These are phyloP conservation scores for Microthlaspi erraticum DNA, from an alignment of 345 rosid species.

Conservation along the genomic window DNA sequence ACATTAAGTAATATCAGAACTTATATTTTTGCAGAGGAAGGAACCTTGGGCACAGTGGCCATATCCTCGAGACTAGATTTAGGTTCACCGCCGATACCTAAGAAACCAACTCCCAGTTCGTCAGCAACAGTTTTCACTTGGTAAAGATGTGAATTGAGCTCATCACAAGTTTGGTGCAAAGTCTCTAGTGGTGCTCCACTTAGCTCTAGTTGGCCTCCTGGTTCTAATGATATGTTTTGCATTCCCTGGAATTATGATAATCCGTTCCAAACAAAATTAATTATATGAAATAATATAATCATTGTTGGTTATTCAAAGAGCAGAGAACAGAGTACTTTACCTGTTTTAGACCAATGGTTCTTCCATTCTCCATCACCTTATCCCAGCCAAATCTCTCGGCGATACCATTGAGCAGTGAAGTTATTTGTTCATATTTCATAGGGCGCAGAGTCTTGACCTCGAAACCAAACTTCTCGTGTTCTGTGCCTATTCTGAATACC, in stretches of 20 bases:
- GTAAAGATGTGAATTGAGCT: constrained; percentile 88
- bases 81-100: constrained; percentile 91
- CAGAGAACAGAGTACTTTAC: constrained; percentile 41
- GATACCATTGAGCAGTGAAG: constrained; percentile 77
- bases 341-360: constrained; percentile 81
- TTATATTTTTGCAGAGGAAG: background rate
- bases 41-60: constrained; percentile 86
- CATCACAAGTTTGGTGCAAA: constrained; percentile 93
- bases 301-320: background rate
- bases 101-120: constrained; percentile 88
- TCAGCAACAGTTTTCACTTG: constrained; percentile 92
- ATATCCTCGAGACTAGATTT: constrained; percentile 68
- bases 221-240: constrained; percentile 87
- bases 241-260: constrained; percentile 57
- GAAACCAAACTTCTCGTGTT: constrained; percentile 93
- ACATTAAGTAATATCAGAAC: constrained; percentile 15
- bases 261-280: background rate
- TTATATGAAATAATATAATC: background rate
- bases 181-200: constrained; percentile 97
- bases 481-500: constrained; percentile 84
- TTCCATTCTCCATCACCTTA: constrained; percentile 74
- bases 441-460: constrained; percentile 68
- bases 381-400: constrained; percentile 97
- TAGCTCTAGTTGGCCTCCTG: constrained; percentile 96
- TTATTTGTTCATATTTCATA: constrained; percentile 79